A percentile compares a stretch with the other conserved stretches of the same genome.
Conservation (phyloP, 2,329 filamentous ascomycete species). For the Aureobasidium namibiae region DNA sequence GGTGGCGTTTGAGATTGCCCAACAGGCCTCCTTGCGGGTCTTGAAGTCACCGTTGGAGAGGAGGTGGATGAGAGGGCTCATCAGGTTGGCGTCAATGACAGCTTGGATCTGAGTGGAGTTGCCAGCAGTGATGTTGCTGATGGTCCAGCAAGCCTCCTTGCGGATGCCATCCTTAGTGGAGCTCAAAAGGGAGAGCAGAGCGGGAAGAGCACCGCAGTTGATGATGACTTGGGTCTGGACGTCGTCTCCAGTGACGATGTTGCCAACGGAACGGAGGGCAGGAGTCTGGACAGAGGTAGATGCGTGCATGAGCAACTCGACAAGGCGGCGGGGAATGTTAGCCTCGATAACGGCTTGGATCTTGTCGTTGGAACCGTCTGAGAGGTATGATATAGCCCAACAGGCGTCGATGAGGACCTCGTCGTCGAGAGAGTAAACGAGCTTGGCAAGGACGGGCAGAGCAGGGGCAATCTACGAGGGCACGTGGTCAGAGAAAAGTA, state of each 20-base stretch:
- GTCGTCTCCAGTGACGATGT: slow-evolving; percentile 97
- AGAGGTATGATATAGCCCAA: slow-evolving; percentile 98
- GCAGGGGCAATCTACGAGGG: slow-evolving; percentile 76
- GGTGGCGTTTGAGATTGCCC: slow-evolving; percentile 98
- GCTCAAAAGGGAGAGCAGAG: slow-evolving; percentile 85
- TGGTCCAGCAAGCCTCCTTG: slow-evolving; percentile 99
- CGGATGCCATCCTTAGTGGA: slow-evolving; percentile 98
- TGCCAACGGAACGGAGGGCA: slow-evolving; percentile 91
- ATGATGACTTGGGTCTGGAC: slow-evolving; percentile 99
- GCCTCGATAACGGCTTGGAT: slow-evolving; percentile 99
- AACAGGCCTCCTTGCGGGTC: slow-evolving; percentile 98
- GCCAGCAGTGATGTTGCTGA: slow-evolving; percentile 96
- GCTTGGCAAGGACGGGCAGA: slow-evolving; percentile 88
- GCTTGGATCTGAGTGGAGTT: slow-evolving; percentile 97
- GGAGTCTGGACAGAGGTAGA: slow-evolving; percentile 98
- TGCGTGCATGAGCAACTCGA: slow-evolving; percentile 95
- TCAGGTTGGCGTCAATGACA: slow-evolving; percentile 94
- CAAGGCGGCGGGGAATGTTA: slow-evolving; percentile 88
- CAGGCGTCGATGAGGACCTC: slow-evolving; percentile 98
- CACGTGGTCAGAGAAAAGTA: slow-evolving; percentile 2
- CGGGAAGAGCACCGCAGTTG: slow-evolving; percentile 89
- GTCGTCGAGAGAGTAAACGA: slow-evolving; percentile 96
- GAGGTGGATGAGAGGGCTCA: slow-evolving; percentile 90
- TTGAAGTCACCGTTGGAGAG: slow-evolving; percentile 96
- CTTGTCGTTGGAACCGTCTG: slow-evolving; percentile 97